Base-by-base conservation (phyloP, 768 basidiomycete genomes). In the Boletus barrowsii region DNA sequence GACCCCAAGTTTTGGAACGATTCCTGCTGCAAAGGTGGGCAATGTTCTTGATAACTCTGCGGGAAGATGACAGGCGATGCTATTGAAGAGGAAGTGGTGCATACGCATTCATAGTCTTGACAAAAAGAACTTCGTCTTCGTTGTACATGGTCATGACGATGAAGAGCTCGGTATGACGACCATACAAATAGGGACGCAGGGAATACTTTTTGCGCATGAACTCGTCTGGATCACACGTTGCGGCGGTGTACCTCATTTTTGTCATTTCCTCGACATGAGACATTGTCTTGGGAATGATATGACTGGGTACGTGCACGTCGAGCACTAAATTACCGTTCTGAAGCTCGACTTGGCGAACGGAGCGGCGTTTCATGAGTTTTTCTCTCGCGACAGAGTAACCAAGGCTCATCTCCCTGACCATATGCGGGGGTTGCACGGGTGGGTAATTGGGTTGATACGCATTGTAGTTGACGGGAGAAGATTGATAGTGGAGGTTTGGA, bases 71-170 rank as follows among this genome's bases (percentile, higher is more conserved):
- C 32, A 14, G 44, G 50, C 50, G 42, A 42, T 56, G 52, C 32
- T 20, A 33, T 29, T 36, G 22, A 17, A 49, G 13, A 7, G 41
- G 51, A 42, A 48, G 22, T 5, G 22, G 40, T 41, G 77, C 86
- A 64, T 64, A 87, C 86, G 88, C 83, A 61, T 92, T 91, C 88
- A 93, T 91, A 11, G 90, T 93, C 65, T 78, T 81, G 65, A 76
- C 76, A 68, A 91, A 92, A 26, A 90, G 75, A 10, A 85, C 75
- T 65, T 91, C 88, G 65, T 91, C 90, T 74, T 97, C 93, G 68
- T 95, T 95, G 70, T 91, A 91, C 92, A 96, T 95, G 42, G 93
- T 96, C 84, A 96, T 90, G 40, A 95, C 93, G 62, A 97, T 91
- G 73, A 96, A 94, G 14, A 97, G 79, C 72, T 96, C 94, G 10